Base-by-base conservation (phyloP, 352 stramenopile genomes). In the Phytophthora citrophthora region DNA sequence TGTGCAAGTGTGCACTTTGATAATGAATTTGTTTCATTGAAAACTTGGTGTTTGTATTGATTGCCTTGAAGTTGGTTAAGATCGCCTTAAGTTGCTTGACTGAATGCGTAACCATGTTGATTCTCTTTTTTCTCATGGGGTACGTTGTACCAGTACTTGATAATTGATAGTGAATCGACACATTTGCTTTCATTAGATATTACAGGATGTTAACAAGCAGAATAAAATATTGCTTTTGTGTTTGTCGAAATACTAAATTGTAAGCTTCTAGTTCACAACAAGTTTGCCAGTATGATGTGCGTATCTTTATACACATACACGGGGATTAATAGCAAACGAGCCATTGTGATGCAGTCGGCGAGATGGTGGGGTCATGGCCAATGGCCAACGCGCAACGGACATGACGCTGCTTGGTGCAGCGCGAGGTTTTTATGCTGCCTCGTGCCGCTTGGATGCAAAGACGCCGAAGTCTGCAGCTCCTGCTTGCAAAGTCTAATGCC, bases 351-450 rank as follows among this genome's bases (percentile, higher is more conserved):
- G n/a, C 48, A 56, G 18, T 52, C 13, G 50, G 44, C 15, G 9
- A 24, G 59, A 56, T 68, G 32, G 59, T 54, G 57, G 36, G 8
- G 29, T 11, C 29, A 32, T 55, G 32, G 49, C 46, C 54, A 54
- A 57, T 64, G 47, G 20, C 23, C 45, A 41, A 43, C 18, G 46
- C 15, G 46, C 18, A 38, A 52, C 11, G n/a, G 34, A 16, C 12
- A 43, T 53, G 57, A 46, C 32, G 48, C 58, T 66, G 58, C 58
- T 66, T 66, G 46, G 58, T 34, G 39, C 9, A 27, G 31, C 4
- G 7, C 46, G 52, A 51, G 29, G 60, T 68, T 68, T 68, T 45
- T 68, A 68, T 68, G 51, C 60, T 38, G 52, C 59, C 60, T 44
- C 34, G n/a, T 48, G 26, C 60, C 34, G 39, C 34, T 27, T 26